Percentiles rank a stretch among this genome's conserved stretches.
Evolutionary conservation across 805 yeast species (phyloP).

Genomic region (Clavispora asparagi): DNA sequence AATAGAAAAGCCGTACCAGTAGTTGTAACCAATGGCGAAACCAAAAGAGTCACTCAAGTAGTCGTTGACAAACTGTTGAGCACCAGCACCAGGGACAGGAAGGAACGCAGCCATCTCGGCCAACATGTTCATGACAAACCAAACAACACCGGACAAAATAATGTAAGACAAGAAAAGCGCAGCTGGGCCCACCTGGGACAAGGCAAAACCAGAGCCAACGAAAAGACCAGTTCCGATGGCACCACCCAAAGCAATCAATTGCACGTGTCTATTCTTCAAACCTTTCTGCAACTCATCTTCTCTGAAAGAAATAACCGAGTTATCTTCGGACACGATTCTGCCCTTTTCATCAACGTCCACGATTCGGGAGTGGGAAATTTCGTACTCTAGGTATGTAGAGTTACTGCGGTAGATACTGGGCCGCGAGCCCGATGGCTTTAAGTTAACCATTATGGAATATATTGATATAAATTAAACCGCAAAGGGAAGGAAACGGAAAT

Average conservation of each 20-base stretch:
- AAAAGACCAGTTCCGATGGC: slow-evolving; percentile 20
- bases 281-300: slow-evolving; percentile 14
- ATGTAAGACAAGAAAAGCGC: slow-evolving; percentile 15
- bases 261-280: slow-evolving; percentile 18
- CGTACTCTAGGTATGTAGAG: slow-evolving; percentile 12
- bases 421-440: slow-evolving; percentile 9
- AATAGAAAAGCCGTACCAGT: slow-evolving; percentile 16
- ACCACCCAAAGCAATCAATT: slow-evolving; percentile 19
- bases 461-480: neutral
- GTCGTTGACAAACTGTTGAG: slow-evolving; percentile 15
- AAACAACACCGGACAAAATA: slow-evolving; percentile 14
- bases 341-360: slow-evolving; percentile 17
- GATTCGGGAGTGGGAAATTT: slow-evolving; percentile 13
- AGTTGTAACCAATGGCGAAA: slow-evolving; percentile 17
- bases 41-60: slow-evolving; percentile 15
- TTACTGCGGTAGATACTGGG: slow-evolving; percentile 14
- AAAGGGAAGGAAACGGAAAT: neutral
- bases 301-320: slow-evolving; percentile 10
- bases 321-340: slow-evolving; percentile 10
- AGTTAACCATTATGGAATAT: slow-evolving; percentile 7
- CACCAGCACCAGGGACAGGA: slow-evolving; percentile 18
- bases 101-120: slow-evolving; percentile 18
- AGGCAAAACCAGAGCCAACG: slow-evolving; percentile 15
- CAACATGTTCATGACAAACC: slow-evolving; percentile 19
- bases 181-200: slow-evolving; percentile 13